Conservation (phyloP, 768 basidiomycete species). For the Gelatoporia subvermispora region DNA sequence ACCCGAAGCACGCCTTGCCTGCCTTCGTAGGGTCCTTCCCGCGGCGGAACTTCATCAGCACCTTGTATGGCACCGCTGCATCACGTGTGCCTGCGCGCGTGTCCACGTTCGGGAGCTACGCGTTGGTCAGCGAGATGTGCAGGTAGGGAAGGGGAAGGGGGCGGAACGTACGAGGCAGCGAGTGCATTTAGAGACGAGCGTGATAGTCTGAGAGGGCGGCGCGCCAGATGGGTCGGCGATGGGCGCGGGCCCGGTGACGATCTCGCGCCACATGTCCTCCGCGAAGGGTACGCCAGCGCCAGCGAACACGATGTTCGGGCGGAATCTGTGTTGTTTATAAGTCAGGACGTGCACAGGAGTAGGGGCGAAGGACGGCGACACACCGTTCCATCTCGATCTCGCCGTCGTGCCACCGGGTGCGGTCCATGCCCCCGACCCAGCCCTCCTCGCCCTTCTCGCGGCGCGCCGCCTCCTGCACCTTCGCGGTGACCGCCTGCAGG, state of each 20-base stretch:
- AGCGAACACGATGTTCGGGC: slow-evolving; percentile 69
- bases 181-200: slow-evolving; percentile 62
- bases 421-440: slow-evolving; percentile 27
- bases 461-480: slow-evolving; percentile 46
- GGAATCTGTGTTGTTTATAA: slow-evolving; percentile 47
- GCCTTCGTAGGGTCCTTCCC: slow-evolving; percentile 47
- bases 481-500: slow-evolving; percentile 44
- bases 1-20: slow-evolving; percentile 60
- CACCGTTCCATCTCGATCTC: slow-evolving; percentile 57
- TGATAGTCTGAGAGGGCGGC: slow-evolving; percentile 29
- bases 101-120: slow-evolving; percentile 69
- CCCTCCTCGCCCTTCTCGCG: slow-evolving; percentile 23
- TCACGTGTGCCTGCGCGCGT: slow-evolving; percentile 61
- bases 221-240: not conserved
- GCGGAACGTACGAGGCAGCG: slow-evolving; percentile 60
- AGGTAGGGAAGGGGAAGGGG: not conserved
- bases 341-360: slow-evolving; percentile 4
- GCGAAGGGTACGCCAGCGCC: slow-evolving; percentile 64
- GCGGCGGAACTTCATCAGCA: slow-evolving; percentile 66
- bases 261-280: slow-evolving; percentile 66
- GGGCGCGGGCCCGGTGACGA: slow-evolving; percentile 46
- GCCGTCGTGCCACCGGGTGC: slow-evolving; percentile 42
- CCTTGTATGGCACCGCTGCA: slow-evolving; percentile 70
- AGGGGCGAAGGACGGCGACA: slow-evolving; percentile 10
- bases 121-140: slow-evolving; percentile 3